Base-by-base conservation (phyloP, 1,139 yeast species). In the Yamadazyma dendronema region DNA sequence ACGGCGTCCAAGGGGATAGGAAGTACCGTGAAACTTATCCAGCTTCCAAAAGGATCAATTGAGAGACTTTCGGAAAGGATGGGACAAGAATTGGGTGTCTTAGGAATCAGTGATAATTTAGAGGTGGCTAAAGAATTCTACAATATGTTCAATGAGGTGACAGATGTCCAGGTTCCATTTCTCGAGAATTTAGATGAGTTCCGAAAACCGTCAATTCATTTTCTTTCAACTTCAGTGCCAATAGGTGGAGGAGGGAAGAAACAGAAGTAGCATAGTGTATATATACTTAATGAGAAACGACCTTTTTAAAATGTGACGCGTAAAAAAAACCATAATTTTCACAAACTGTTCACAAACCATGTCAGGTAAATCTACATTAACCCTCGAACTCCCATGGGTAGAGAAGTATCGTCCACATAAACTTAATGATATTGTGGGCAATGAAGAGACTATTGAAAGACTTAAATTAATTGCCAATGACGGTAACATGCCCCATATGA, bases 401-500 rank as follows among this genome's bases (percentile, higher is more conserved):
- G 98, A 92, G 54, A 92, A 92, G 56, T 92, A 92, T 58, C 79
- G 98, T 43, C 98, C 98, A 0, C 72, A 75, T 34, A 62, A 68
- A 26, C 68, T 92, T 25, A 78, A 79, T 31, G 97, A 92, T 54
- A 84, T 94, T 16, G 97, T 92, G 6, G 98, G 98, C 9, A 94
- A 92, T 52, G 83, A 77, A 42, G 97, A 90, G 46, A 92, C 97
- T 1, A 75, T 92, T 4, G 92, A 84, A 46, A 72, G 97, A 34
- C 72, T 92, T 40, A 79, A 84, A 50, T 77, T 87, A 46, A 90
- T 92, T 38, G 96, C 95, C 4, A 65, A 76, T 37, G 96, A 90
- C 56, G 98, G 98, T 24, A 92, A 92, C 61, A 84, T 92, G 87
- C 98, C 98, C 3, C 97, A 92, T 62, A 72, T 92, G 77, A 89